A percentile compares a stretch with the other conserved stretches of the same genome.
Evolutionary conservation across 2,329 filamentous ascomycete species (phyloP).

Genomic region (Fusarium sublunatum): DNA sequence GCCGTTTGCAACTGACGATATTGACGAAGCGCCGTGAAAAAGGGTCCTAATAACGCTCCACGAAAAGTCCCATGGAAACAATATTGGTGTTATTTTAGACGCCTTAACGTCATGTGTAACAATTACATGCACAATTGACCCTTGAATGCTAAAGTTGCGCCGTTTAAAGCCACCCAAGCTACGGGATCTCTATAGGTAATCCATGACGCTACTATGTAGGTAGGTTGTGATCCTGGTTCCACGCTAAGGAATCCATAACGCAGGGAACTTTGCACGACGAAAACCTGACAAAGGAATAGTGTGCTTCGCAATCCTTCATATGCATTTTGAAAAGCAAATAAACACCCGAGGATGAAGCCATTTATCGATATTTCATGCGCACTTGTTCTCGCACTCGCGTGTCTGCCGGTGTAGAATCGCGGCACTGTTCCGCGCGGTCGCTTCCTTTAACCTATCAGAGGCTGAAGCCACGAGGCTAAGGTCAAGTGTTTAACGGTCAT

Average conservation of each 20-base stretch:
- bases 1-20: background rate
- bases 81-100: background rate
- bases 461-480: constrained; percentile 13
- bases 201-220: constrained; percentile 30
- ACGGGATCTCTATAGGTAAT: constrained; percentile 8
- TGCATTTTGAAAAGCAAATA: constrained; percentile 6
- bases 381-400: constrained; percentile 30
- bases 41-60: background rate
- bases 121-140: background rate
- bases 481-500: background rate
- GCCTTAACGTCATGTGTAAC: background rate
- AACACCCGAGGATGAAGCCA: constrained; percentile 11
- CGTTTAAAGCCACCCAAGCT: background rate
- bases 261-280: constrained; percentile 11
- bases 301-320: background rate
- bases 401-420: constrained; percentile 7
- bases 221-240: constrained; percentile 17
- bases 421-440: constrained; percentile 35
- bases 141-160: constrained; percentile 5
- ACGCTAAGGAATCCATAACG: constrained; percentile 11
- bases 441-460: constrained; percentile 29
- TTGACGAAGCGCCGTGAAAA: too few species aligned
- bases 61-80: background rate
- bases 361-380: constrained; percentile 23
- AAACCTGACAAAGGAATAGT: background rate